These are phyloP conservation scores for Rhizopus sp. DNA, from an alignment of 371 early-diverging fungal species.

Conservation along the genomic window DNA sequence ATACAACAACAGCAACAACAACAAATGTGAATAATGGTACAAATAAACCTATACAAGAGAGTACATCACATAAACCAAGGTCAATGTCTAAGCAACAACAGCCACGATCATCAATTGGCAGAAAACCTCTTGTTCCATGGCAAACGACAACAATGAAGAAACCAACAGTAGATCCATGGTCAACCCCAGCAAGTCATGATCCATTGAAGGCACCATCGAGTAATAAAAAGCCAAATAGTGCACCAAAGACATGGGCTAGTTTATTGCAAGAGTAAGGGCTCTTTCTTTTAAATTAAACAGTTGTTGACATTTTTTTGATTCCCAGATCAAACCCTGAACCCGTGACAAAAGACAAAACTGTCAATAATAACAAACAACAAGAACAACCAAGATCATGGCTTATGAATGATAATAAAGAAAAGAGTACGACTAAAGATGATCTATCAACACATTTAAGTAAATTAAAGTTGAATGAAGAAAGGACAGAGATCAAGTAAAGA, in stretches of 20 bases:
- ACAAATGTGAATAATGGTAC: constrained; percentile 5
- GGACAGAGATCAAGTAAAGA: neutral
- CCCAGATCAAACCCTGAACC: constrained; percentile 33
- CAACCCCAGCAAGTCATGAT: neutral
- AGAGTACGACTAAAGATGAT: neutral
- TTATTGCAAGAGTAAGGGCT: constrained; percentile 60
- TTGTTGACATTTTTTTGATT: neutral
- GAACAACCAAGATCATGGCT: neutral
- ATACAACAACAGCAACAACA: constrained; percentile 13
- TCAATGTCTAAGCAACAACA: neutral
- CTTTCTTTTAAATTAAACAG: neutral
- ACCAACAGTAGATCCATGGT: neutral
- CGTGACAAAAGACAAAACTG: constrained; percentile 49
- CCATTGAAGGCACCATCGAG: neutral
- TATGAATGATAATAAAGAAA: neutral
- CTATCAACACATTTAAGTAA: neutral
- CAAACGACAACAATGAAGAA: neutral
- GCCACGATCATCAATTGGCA: neutral
- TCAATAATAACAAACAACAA: constrained; percentile 26
- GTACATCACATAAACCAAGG: neutral
- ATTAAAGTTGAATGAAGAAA: neutral
- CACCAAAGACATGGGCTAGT: constrained; percentile 69
- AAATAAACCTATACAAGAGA: constrained; percentile 1
- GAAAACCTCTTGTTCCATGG: neutral
- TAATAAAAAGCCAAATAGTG: too few relatives aligned